Conservation (phyloP, 192 early-diverging fungal species). For the Podila verticillata region DNA sequence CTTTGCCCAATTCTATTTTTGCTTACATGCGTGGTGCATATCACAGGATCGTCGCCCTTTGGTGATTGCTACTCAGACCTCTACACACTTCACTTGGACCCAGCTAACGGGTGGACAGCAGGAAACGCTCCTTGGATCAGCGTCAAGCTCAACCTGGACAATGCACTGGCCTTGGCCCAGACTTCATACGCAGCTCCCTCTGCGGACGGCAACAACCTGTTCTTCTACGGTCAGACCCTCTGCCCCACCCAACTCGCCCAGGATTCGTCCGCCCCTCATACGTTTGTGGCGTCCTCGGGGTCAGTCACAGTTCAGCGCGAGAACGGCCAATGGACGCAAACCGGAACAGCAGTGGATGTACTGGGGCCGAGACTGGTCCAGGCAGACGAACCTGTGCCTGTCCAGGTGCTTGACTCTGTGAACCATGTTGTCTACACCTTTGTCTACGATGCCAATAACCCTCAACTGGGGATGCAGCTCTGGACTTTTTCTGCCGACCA, state of each 20-base stretch:
- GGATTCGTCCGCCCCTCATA: neutral
- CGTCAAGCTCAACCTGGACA: neutral
- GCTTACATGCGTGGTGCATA: too few species aligned
- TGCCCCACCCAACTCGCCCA: constrained; percentile 15
- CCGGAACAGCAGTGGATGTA: neutral
- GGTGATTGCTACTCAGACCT: constrained; percentile 40
- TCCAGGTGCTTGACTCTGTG: constrained; percentile 22
- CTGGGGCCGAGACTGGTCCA: constrained; percentile 18
- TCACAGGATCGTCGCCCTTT: constrained; percentile 18
- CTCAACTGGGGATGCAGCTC: constrained; percentile 29
- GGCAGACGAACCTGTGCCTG: constrained; percentile 22
- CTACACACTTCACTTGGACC: constrained; percentile 32
- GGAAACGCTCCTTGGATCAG: constrained; percentile 21
- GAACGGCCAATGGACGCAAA: neutral
- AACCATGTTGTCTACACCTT: constrained; percentile 23
- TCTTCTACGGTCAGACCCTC: constrained; percentile 38
- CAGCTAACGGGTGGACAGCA: constrained; percentile 23
- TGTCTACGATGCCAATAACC: constrained; percentile 36
- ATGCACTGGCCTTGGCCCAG: constrained; percentile 3
- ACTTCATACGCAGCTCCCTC: constrained; percentile 28
- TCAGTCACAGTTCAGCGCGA: constrained; percentile 3
- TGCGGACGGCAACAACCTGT: constrained; percentile 17
- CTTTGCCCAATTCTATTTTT: neutral
- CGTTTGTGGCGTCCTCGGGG: constrained; percentile 10
- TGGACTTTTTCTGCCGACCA: constrained; percentile 21